These are phyloP conservation scores for Conticribra weissflogii DNA, from an alignment of 108 stramenopile genomes.

Conservation along the genomic window DNA sequence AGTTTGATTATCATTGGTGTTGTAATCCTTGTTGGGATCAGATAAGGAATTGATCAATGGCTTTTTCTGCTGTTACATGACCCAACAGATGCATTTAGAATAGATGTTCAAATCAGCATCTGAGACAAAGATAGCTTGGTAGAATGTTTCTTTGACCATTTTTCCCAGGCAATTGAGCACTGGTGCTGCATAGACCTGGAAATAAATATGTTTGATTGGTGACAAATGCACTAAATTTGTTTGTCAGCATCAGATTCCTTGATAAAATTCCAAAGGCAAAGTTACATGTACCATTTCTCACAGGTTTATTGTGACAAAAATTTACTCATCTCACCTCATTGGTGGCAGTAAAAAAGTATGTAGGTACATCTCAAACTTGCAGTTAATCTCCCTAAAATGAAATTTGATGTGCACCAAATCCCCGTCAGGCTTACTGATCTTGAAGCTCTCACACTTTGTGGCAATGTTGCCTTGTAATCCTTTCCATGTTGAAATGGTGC, in stretches of 20 bases:
- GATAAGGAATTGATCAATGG: slow-evolving; percentile 4
- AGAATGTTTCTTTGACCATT: slow-evolving; percentile 82
- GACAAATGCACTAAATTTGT: too few species aligned
- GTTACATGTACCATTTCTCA: neutral
- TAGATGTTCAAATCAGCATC: slow-evolving; percentile 77
- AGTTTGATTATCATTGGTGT: neutral
- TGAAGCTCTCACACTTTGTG: slow-evolving; percentile 64
- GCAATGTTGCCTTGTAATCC: slow-evolving; percentile 45
- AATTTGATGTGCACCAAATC: slow-evolving; percentile 90
- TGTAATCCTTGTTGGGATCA: slow-evolving; percentile 1
- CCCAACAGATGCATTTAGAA: slow-evolving; percentile 82
- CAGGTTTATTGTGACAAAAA: too few species aligned
- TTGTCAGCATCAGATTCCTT: too few species aligned
- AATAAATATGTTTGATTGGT: neutral
- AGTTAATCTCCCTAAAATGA: slow-evolving; percentile 80
- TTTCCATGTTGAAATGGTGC: slow-evolving; percentile 15
- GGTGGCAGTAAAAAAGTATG: slow-evolving; percentile 98
- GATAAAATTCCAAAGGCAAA: too few species aligned
- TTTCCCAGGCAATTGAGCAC: slow-evolving; percentile 86
- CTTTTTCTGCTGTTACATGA: slow-evolving; percentile 58
- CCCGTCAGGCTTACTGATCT: slow-evolving; percentile 77
- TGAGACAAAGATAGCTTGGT: slow-evolving; percentile 89
- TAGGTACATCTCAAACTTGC: slow-evolving; percentile 88
- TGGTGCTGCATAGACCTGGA: slow-evolving; percentile 90
- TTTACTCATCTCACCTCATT: slow-evolving; percentile 74